phyloP scores from a whole-genome alignment of 139 green algal genomes.

The Chlamydomonas sphaeroides region DNA sequence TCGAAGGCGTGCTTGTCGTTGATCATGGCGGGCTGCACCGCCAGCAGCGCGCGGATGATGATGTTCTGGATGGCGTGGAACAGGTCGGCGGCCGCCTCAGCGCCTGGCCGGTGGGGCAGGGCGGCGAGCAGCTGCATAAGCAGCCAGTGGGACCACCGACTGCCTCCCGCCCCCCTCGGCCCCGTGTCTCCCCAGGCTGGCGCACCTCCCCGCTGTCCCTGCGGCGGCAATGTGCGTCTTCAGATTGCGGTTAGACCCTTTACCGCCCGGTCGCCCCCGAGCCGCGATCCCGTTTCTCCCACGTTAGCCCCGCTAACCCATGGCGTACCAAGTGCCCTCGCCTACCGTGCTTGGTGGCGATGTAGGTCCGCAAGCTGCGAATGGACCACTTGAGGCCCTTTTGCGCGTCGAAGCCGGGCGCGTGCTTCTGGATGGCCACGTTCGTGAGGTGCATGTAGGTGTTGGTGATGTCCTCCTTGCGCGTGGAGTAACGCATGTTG shows the following conservation, averaged over 20 bases:
- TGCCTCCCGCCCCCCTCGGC: too few species aligned
- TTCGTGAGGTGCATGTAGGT: constrained; percentile 88
- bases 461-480: constrained; percentile 76
- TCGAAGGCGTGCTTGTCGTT: constrained; percentile 86
- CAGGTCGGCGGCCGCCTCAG: constrained; percentile 62
- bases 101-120: constrained; percentile 19
- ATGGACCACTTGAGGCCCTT: constrained; percentile 73
- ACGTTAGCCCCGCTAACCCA: too few species aligned
- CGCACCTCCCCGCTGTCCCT: too few species aligned
- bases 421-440: constrained; percentile 81
- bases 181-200: too few species aligned
- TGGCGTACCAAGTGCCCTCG: too few species aligned
- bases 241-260: too few species aligned
- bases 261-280: too few species aligned
- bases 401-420: constrained; percentile 51
- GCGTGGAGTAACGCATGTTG: constrained; percentile 66
- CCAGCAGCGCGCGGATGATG: constrained; percentile 72
- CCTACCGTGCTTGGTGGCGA: constrained; percentile 63
- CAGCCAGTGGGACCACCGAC: too few species aligned
- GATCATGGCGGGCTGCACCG: constrained; percentile 78
- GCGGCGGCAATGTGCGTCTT: too few species aligned
- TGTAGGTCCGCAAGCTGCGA: constrained; percentile 60
- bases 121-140: background rate
- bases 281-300: too few species aligned
- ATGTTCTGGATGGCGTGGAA: constrained; percentile 72